Evolutionary conservation across 805 yeast species (phyloP), one percentile per base, ranked within the genome.

Genomic region (Candida pseudofarinosa): DNA sequence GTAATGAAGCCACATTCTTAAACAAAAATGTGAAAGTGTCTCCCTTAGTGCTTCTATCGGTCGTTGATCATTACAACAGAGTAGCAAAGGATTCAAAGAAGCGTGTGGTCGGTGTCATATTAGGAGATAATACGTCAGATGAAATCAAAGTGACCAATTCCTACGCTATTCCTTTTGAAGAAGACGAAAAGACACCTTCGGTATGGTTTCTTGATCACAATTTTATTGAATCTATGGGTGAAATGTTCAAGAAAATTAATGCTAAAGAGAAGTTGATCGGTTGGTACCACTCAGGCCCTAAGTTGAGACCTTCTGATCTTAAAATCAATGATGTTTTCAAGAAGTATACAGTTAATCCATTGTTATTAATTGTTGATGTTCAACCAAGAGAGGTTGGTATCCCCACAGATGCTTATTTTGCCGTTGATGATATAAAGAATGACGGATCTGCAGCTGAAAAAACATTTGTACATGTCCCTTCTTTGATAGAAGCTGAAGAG

Each of bases 251-350:
- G 62, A 93, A 95, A 64, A 90, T 93, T 62, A 95, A 90, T 68
- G 99, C 99, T 15, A 90, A 88, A 67, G 99, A 93, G 64, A 87
- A 81, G 61, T 74, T 93, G 38, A 82, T 93, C 60, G 99, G 99
- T n/a, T 93, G 99, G 99, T 93, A 93, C 62, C 99, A 93, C 65
- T 84, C 96, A 6, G 99, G 99, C 3, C 97, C 98, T 15, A 89
- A 89, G 62, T 76, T 95, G 51, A 82, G 80, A 54, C 77, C 90
- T 1, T 83, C 95, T 13, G 99, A 93, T 60, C 72, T 93, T 49
- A 87, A 85, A 60, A 93, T 93, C 57, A 91, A 91, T 61, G 97
- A 93, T 51, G 71, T 69, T 2, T 89, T 93, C 72, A 89, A 84
- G 62, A 82, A 79, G 53, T 91, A 89, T 62, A 80, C 90, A 0